Conservation (phyloP, 2,329 filamentous ascomycete species). For the Diaporthe capsici region DNA sequence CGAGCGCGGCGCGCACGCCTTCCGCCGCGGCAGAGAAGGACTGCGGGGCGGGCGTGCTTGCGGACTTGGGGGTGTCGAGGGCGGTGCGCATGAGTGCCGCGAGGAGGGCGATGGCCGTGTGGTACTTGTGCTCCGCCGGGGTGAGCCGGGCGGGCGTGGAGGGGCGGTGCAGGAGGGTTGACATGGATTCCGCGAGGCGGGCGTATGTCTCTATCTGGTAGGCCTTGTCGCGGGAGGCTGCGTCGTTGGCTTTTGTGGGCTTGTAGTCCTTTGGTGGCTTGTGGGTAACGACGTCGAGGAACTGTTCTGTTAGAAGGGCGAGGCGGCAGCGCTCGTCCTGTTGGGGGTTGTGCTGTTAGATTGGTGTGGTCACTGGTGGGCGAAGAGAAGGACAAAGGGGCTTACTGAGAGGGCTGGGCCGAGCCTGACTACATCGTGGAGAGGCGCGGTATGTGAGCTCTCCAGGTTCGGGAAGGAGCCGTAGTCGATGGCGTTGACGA, state of each 20-base stretch:
- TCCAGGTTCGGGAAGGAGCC: slow-evolving; percentile 66
- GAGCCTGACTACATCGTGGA: slow-evolving; percentile 62
- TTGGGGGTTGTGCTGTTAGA: neutral
- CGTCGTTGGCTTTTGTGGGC: slow-evolving; percentile 55
- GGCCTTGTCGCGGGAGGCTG: slow-evolving; percentile 57
- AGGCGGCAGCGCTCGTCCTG: slow-evolving; percentile 67
- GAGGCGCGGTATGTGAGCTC: slow-evolving; percentile 52
- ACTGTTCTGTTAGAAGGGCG: slow-evolving; percentile 63
- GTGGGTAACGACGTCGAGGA: slow-evolving; percentile 64
- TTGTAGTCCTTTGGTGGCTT: slow-evolving; percentile 67
- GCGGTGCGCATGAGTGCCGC: slow-evolving; percentile 47
- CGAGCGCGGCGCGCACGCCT: slow-evolving; percentile 17
- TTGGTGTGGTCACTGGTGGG: neutral
- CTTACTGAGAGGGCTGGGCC: slow-evolving; percentile 67
- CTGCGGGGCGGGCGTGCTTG: slow-evolving; percentile 17
- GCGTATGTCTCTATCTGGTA: slow-evolving; percentile 60
- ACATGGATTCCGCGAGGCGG: slow-evolving; percentile 59
- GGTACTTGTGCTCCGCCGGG: slow-evolving; percentile 59
- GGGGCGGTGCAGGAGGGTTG: slow-evolving; percentile 53
- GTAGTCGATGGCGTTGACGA: slow-evolving; percentile 65
- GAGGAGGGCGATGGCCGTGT: slow-evolving; percentile 59
- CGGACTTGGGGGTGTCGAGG: slow-evolving; percentile 42
- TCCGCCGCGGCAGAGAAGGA: slow-evolving; percentile 43
- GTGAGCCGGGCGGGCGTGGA: slow-evolving; percentile 53
- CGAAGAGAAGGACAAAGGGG: neutral